Percentiles rank a stretch among this genome's conserved stretches.
phyloP scores from a whole-genome alignment of 495 filamentous ascomycete genomes.

The Lepidopterella palustris region DNA sequence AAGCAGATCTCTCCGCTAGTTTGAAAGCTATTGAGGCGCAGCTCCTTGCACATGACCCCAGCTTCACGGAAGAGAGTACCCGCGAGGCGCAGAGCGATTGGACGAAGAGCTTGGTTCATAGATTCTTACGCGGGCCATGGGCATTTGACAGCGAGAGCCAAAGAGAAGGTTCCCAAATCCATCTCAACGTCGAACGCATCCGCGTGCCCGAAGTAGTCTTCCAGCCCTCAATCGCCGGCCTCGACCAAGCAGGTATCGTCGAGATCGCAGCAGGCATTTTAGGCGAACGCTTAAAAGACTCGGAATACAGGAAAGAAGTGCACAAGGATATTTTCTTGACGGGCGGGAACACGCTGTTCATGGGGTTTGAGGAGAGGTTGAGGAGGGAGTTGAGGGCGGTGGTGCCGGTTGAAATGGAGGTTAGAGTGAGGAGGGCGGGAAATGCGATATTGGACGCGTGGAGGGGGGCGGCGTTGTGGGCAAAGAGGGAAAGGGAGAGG shows the following conservation, averaged over 20 bases:
- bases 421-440: conserved; percentile 61
- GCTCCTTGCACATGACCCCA: conserved; percentile 75
- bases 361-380: conserved; percentile 79
- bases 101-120: conserved; percentile 83
- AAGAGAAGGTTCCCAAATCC: conserved; percentile 76
- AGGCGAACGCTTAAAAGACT: conserved; percentile 61
- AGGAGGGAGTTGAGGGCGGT: conserved; percentile 62
- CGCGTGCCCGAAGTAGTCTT: conserved; percentile 94
- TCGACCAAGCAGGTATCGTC: conserved; percentile 88
- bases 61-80: conserved; percentile 84
- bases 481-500: conserved; percentile 28
- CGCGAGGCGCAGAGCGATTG: conserved; percentile 89
- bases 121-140: conserved; percentile 79
- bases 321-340: conserved; percentile 87
- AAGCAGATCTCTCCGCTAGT: conserved; percentile 63
- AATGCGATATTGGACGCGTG: conserved; percentile 82
- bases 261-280: conserved; percentile 86
- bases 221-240: conserved; percentile 87
- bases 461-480: conserved; percentile 86
- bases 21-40: conserved; percentile 74
- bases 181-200: conserved; percentile 95
- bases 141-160: conserved; percentile 77
- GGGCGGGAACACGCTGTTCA: conserved; percentile 83
- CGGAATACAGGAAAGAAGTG: conserved; percentile 54
- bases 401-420: conserved; percentile 58